These are phyloP conservation scores for Whalleya microplaca DNA, from an alignment of 2,329 filamentous ascomycete genomes.

Conservation along the genomic window DNA sequence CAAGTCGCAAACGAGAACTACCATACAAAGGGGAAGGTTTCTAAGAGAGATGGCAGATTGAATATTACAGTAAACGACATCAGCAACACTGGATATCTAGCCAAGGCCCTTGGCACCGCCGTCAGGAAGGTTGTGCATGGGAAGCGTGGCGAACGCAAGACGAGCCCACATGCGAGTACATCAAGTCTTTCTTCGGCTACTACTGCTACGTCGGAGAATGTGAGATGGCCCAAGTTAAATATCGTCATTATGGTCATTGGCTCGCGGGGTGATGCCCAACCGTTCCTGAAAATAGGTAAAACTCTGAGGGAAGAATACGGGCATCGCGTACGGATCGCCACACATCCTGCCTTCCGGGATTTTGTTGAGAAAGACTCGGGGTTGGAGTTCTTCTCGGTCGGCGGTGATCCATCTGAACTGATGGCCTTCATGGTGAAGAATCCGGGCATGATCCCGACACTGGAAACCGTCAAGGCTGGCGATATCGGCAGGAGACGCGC, in stretches of 20 bases:
- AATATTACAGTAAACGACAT: slow-evolving; percentile 75
- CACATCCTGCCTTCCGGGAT: slow-evolving; percentile 75
- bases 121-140: slow-evolving; percentile 57
- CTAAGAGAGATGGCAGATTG: slow-evolving; percentile 70
- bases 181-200: slow-evolving; percentile 38
- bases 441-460: slow-evolving; percentile 73
- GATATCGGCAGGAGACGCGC: slow-evolving; percentile 70
- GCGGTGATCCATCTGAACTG: slow-evolving; percentile 77
- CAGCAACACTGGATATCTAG: slow-evolving; percentile 70
- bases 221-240: slow-evolving; percentile 61
- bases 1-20: slow-evolving; percentile 67
- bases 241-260: slow-evolving; percentile 86
- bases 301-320: slow-evolving; percentile 71
- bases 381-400: slow-evolving; percentile 80
- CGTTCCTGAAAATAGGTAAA: slow-evolving; percentile 76
- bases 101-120: slow-evolving; percentile 71
- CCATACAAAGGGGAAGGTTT: slow-evolving; percentile 65
- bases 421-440: slow-evolving; percentile 93
- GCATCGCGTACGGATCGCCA: slow-evolving; percentile 77
- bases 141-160: slow-evolving; percentile 32
- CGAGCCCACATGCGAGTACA: slow-evolving; percentile 12
- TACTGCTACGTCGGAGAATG: slow-evolving; percentile 35
- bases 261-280: slow-evolving; percentile 78
- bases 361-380: slow-evolving; percentile 74
- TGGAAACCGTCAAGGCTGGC: slow-evolving; percentile 73